These are phyloP conservation scores for Cucumis hystrix DNA, from an alignment of 306 rosid species.

Conservation along the genomic window DNA sequence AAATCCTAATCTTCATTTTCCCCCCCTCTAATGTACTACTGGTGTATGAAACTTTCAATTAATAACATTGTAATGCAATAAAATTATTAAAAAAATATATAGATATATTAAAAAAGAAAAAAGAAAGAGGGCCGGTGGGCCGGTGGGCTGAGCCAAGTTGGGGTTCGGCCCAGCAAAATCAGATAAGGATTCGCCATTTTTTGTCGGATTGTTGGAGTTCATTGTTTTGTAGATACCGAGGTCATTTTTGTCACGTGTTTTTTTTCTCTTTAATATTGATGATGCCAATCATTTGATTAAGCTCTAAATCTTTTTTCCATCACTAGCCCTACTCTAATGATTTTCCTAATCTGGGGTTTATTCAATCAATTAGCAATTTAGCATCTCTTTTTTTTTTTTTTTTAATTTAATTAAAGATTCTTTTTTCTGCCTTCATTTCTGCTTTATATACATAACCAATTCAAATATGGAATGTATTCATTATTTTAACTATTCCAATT, in stretches of 20 bases:
- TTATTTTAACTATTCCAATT: background rate
- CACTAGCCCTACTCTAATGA: background rate
- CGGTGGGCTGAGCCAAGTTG: conserved; percentile 1
- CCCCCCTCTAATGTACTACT: no score
- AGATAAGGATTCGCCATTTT: background rate
- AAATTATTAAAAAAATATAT: no score
- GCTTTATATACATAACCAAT: background rate
- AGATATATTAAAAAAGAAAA: background rate
- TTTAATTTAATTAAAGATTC: background rate
- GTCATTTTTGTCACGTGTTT: conserved; percentile 1
- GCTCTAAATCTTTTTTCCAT: background rate
- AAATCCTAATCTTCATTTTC: no score
- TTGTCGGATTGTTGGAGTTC: background rate
- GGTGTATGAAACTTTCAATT: no score
- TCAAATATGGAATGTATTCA: background rate
- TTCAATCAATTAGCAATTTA: background rate
- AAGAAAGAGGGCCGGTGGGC: background rate
- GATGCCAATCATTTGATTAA: background rate
- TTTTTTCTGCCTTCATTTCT: background rate
- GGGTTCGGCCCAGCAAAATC: conserved; percentile 1
- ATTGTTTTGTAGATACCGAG: background rate
- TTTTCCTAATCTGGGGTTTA: background rate
- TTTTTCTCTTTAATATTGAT: background rate
- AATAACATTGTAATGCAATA: no score
- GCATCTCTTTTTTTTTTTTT: background rate